Evolutionary conservation across 306 rosid genomes (phyloP).

Genomic region (Senna tora): DNA sequence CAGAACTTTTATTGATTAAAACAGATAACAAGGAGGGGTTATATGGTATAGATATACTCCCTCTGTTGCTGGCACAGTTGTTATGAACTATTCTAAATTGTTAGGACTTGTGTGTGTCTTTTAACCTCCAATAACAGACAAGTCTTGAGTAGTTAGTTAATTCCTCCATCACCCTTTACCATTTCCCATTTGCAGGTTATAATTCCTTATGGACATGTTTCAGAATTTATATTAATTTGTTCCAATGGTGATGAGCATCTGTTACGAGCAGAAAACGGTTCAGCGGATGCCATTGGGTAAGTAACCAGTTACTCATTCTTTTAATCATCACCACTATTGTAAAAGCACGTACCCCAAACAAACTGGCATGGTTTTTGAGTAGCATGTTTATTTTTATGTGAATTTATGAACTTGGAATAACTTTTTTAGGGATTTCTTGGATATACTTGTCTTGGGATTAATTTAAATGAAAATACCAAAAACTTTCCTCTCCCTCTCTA

Average conservation of each 20-base stretch:
- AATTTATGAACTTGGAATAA: constrained; percentile 13
- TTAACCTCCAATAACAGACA: background rate
- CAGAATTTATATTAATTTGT: constrained; percentile 62
- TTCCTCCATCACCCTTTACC: constrained; percentile 2
- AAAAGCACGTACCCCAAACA: constrained; percentile 1
- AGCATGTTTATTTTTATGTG: constrained; percentile 22
- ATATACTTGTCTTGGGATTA: too few relatives aligned
- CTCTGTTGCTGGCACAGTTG: constrained; percentile 24
- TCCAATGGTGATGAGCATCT: constrained; percentile 60
- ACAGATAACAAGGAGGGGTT: background rate
- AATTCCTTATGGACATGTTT: constrained; percentile 65
- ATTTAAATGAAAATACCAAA: background rate
- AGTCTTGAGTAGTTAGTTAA: constrained; percentile 17
- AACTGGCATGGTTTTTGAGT: constrained; percentile 11
- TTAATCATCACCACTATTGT: background rate
- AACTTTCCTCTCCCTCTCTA: background rate
- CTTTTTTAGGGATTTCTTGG: constrained; percentile 1
- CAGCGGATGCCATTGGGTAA: constrained; percentile 62
- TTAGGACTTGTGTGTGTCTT: background rate
- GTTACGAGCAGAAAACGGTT: constrained; percentile 57
- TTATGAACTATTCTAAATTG: background rate
- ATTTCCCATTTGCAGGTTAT: constrained; percentile 52
- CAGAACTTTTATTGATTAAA: background rate
- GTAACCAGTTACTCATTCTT: constrained; percentile 36
- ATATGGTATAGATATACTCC: background rate